Conservation (phyloP, 1,139 yeast species). For the Diutina siamensis region DNA sequence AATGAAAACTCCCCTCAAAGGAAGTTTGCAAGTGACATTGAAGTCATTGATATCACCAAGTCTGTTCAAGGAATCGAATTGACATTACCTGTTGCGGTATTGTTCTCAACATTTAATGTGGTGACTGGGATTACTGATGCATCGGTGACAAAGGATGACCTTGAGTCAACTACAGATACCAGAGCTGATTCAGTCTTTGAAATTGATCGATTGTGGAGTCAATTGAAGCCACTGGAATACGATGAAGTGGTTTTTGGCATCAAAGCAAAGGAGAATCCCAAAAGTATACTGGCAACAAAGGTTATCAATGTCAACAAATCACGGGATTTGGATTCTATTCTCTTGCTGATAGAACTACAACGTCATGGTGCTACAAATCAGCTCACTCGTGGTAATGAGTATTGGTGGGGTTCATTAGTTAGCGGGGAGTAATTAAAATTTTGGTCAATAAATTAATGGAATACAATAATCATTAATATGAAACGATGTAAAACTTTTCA, state of each 20-base stretch:
- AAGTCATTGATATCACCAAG: not conserved
- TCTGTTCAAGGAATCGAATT: not conserved
- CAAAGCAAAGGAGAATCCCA: not conserved
- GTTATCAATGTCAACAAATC: not conserved
- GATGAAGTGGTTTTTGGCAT: constrained; percentile 1
- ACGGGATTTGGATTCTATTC: not conserved
- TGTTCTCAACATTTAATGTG: not conserved
- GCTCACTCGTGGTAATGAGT: not conserved
- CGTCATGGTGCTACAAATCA: not conserved
- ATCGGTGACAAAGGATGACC: not conserved
- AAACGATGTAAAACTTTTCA: too few species aligned
- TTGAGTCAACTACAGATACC: not conserved
- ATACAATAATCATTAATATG: too few species aligned
- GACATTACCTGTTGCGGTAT: not conserved
- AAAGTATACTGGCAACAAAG: not conserved
- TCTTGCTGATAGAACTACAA: not conserved
- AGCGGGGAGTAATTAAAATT: not conserved
- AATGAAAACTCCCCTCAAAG: not conserved
- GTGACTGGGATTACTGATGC: not conserved
- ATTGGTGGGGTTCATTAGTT: not conserved
- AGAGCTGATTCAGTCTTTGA: not conserved
- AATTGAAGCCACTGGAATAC: not conserved
- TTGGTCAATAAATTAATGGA: too few species aligned
- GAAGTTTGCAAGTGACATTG: not conserved
- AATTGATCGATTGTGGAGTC: not conserved